phyloP scores from a whole-genome alignment of 2,329 filamentous ascomycete species.

The Neoascochyta sp. region DNA sequence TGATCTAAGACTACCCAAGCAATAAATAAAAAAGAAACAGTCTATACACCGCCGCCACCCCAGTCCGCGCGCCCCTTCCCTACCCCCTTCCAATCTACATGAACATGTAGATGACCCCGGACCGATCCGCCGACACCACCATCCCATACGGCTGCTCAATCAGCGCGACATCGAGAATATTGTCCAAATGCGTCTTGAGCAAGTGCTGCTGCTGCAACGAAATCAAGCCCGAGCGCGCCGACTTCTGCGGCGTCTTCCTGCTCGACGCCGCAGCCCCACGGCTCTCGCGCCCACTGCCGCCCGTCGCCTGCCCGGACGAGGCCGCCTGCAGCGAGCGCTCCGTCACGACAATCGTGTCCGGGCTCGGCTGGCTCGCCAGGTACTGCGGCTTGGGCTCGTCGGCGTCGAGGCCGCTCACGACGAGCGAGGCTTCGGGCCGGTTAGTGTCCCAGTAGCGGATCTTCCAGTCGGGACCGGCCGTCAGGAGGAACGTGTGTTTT shows the following conservation, averaged over 20 bases:
- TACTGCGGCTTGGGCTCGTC: constrained; percentile 75
- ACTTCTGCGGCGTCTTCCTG: constrained; percentile 40
- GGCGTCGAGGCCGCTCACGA: constrained; percentile 72
- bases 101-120: constrained; percentile 84
- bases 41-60: too few species aligned
- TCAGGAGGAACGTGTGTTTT: constrained; percentile 78
- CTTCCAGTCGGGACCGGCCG: constrained; percentile 83
- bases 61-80: too few species aligned
- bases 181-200: constrained; percentile 81
- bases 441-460: constrained; percentile 91
- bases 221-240: constrained; percentile 79
- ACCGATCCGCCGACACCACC: constrained; percentile 85
- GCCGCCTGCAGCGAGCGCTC: constrained; percentile 33
- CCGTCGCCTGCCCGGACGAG: constrained; percentile 5
- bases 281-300: constrained; percentile 19
- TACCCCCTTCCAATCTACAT: too few species aligned
- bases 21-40: too few species aligned
- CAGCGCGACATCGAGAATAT: constrained; percentile 81
- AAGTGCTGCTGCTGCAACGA: constrained; percentile 88
- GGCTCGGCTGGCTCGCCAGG: constrained; percentile 31
- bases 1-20: too few species aligned
- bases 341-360: constrained; percentile 41
- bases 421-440: constrained; percentile 69
- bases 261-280: constrained; percentile 33
- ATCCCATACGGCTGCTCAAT: constrained; percentile 88